Percentiles rank a stretch among this genome's conserved stretches.
Evolutionary conservation across 2,329 filamentous ascomycete species (phyloP).

Genomic region (Aspergillus jensenii): DNA sequence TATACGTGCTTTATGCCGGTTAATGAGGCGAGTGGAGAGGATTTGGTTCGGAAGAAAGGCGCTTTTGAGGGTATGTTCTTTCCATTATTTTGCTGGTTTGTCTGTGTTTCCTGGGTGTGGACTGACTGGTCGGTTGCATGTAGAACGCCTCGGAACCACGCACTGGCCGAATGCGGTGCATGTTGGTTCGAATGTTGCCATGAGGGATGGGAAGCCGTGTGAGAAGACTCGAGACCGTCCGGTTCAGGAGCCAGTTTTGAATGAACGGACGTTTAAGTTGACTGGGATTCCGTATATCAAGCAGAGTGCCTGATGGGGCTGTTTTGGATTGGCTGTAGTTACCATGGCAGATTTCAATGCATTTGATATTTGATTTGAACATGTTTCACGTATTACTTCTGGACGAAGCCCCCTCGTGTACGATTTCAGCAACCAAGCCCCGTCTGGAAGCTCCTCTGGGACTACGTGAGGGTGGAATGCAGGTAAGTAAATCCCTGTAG

Average conservation of each 20-base stretch:
- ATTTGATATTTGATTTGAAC: too few relatives aligned
- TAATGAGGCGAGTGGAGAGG: conserved; percentile 40
- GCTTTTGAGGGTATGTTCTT: conserved; percentile 35
- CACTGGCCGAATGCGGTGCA: conserved; percentile 38
- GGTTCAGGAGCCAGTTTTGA: conserved; percentile 40
- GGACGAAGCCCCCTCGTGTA: too few relatives aligned
- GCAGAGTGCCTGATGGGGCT: not conserved
- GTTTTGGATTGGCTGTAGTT: too few relatives aligned
- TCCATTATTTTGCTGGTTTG: not conserved
- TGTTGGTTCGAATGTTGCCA: conserved; percentile 21
- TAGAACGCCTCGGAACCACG: conserved; percentile 38
- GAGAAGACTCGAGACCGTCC: conserved; percentile 38
- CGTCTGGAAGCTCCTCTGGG: too few relatives aligned
- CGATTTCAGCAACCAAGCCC: too few relatives aligned
- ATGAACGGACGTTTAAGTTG: conserved; percentile 46
- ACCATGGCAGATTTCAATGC: too few relatives aligned
- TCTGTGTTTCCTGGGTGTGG: not conserved
- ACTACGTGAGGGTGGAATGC: too few relatives aligned
- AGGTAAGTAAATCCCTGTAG: too few relatives aligned
- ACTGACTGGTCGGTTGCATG: not conserved
- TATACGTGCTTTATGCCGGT: conserved; percentile 47
- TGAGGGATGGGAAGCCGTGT: conserved; percentile 21
- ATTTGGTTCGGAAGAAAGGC: conserved; percentile 43
- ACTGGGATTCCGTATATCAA: conserved; percentile 49
- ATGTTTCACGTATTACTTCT: too few relatives aligned